phyloP scores from a whole-genome alignment of 2,329 filamentous ascomycete species.

The Fusarium udum region DNA sequence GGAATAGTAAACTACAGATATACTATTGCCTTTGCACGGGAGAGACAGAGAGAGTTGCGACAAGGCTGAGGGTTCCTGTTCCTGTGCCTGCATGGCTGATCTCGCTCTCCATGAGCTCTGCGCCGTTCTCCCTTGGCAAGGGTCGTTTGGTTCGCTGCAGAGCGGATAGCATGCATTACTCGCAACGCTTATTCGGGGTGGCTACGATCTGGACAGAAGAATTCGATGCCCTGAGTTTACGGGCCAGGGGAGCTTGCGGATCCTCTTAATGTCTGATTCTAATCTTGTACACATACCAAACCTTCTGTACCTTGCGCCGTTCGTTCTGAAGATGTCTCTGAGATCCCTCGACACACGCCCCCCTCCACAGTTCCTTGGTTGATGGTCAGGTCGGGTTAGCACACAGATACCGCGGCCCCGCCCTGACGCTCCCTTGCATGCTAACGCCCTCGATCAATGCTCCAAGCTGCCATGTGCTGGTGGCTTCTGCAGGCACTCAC shows the following conservation, averaged over 20 bases:
- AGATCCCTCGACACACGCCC: constrained; percentile 36
- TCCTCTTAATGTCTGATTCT: constrained; percentile 49
- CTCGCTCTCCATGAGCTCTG: constrained; percentile 10
- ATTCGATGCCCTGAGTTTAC: constrained; percentile 37
- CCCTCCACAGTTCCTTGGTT: constrained; percentile 32
- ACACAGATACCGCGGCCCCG: constrained; percentile 41
- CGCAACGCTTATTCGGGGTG: constrained; percentile 28
- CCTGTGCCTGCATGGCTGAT: constrained; percentile 21
- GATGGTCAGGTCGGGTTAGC: constrained; percentile 32
- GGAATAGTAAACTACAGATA: constrained; percentile 28
- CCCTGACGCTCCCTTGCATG: constrained; percentile 50
- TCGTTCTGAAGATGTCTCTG: constrained; percentile 36
- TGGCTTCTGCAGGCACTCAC: constrained; percentile 38
- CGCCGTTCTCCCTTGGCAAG: constrained; percentile 43
- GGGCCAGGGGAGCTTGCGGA: constrained; percentile 34
- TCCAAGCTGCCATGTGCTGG: constrained; percentile 50
- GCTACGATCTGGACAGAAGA: constrained; percentile 41
- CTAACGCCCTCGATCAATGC: constrained; percentile 49
- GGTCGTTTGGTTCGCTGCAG: constrained; percentile 30
- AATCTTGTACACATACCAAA: constrained; percentile 54
- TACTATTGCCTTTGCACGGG: constrained; percentile 21
- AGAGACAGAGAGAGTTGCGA: constrained; percentile 25
- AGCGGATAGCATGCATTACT: constrained; percentile 32
- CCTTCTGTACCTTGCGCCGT: constrained; percentile 41
- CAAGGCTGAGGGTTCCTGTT: constrained; percentile 40